Conservation (phyloP, 306 rosid species). For the Prunus salicina region DNA sequence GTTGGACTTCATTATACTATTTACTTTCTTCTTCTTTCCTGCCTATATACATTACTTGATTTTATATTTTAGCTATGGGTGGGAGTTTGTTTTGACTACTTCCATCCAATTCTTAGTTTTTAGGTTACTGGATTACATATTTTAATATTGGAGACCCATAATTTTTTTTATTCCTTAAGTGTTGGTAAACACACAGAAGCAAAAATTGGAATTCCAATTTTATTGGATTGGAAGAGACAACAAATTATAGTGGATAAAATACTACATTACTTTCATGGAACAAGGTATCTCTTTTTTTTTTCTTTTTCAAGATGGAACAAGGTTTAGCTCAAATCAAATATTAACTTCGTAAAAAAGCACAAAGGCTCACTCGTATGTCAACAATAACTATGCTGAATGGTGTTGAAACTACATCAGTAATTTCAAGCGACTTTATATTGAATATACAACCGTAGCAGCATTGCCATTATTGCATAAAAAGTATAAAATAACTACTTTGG, state of each 20-base stretch:
- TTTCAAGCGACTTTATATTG: not conserved
- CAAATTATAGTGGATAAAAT: not conserved
- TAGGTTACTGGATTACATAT: too few species aligned
- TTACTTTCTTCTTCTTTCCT: too few species aligned
- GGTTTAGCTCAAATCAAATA: not conserved
- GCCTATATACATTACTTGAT: too few species aligned
- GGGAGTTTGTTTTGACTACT: too few species aligned
- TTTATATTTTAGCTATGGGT: too few species aligned
- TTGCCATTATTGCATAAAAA: constrained; percentile 13
- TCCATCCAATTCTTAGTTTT: too few species aligned
- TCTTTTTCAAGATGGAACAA: not conserved
- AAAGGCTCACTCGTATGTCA: not conserved
- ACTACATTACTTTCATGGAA: not conserved
- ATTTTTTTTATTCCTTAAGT: too few species aligned
- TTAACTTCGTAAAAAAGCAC: not conserved
- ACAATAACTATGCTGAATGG: not conserved
- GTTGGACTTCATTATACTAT: too few species aligned
- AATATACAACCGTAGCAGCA: not conserved
- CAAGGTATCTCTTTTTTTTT: not conserved
- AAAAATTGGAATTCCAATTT: too few species aligned
- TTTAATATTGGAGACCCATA: too few species aligned
- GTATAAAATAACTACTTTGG: constrained; percentile 3
- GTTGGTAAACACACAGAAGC: too few species aligned
- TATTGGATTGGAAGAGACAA: too few species aligned
- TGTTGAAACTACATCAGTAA: not conserved